These are phyloP conservation scores for Penicillium canariense DNA, from an alignment of 495 filamentous ascomycete species.

Conservation along the genomic window DNA sequence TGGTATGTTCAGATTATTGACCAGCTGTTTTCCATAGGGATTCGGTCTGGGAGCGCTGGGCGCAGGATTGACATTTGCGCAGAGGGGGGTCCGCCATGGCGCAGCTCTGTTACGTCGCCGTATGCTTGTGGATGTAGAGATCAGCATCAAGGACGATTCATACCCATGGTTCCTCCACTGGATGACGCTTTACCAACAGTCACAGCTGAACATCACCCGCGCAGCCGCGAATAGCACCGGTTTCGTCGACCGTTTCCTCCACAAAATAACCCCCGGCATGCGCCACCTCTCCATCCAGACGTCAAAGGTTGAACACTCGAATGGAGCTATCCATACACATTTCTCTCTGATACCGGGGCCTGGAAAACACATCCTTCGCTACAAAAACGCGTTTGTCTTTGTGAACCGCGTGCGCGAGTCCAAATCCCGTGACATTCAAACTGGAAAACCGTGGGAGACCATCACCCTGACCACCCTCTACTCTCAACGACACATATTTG, in stretches of 20 bases:
- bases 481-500: constrained; percentile 78
- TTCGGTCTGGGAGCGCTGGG: constrained; percentile 88
- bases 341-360: constrained; percentile 90
- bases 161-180: constrained; percentile 94
- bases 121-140: constrained; percentile 92
- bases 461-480: constrained; percentile 91
- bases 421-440: constrained; percentile 66
- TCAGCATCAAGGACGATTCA: constrained; percentile 86
- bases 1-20: not conserved
- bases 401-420: constrained; percentile 80
- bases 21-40: constrained; percentile 43
- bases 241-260: constrained; percentile 51
- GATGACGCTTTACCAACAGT: constrained; percentile 79
- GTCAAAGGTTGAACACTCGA: constrained; percentile 54
- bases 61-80: constrained; percentile 70
- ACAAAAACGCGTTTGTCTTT: constrained; percentile 78
- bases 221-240: constrained; percentile 39
- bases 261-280: constrained; percentile 59
- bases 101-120: constrained; percentile 72
- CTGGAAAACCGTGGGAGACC: constrained; percentile 89
- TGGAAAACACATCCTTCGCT: constrained; percentile 81
- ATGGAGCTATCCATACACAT: constrained; percentile 68
- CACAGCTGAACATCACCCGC: constrained; percentile 45
- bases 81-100: constrained; percentile 66
- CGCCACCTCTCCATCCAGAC: constrained; percentile 71